Percentiles rank a stretch among this genome's conserved stretches.
These are phyloP conservation scores for Prunus dulcis DNA, from an alignment of 306 rosid species.

Conservation along the genomic window DNA sequence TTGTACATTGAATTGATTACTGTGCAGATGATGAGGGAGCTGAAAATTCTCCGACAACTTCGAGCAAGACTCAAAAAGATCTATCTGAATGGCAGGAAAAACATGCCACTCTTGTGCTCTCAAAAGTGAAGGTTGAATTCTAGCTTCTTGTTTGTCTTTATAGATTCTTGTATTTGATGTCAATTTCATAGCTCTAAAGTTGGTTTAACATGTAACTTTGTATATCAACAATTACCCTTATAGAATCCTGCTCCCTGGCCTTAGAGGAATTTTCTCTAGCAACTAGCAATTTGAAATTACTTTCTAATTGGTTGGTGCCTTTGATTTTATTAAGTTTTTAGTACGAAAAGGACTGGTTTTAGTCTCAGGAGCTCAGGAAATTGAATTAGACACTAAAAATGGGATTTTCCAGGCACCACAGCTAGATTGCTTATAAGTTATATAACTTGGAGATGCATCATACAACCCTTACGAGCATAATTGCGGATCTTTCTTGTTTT, in stretches of 20 bases:
- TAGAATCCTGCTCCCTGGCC: neutral
- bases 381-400: neutral
- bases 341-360: neutral
- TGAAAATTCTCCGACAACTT: constrained; percentile 33
- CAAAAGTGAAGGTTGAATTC: constrained; percentile 66
- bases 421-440: neutral
- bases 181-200: neutral
- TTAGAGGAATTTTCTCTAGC: neutral
- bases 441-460: neutral
- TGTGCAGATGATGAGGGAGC: constrained; percentile 51
- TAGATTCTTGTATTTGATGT: neutral
- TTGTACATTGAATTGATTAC: neutral
- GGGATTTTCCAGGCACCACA: neutral
- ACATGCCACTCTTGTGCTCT: constrained; percentile 77
- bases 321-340: neutral
- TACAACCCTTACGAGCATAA: neutral
- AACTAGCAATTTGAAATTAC: neutral
- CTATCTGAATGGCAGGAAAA: constrained; percentile 88
- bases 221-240: neutral
- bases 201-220: neutral
- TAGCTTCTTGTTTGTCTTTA: neutral
- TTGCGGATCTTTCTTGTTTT: constrained; percentile 15
- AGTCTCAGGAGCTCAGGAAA: neutral
- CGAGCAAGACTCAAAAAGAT: constrained; percentile 47
- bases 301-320: neutral